Base-by-base conservation (phyloP, 2,329 filamentous ascomycete species). In the Teratosphaeria destructans region DNA sequence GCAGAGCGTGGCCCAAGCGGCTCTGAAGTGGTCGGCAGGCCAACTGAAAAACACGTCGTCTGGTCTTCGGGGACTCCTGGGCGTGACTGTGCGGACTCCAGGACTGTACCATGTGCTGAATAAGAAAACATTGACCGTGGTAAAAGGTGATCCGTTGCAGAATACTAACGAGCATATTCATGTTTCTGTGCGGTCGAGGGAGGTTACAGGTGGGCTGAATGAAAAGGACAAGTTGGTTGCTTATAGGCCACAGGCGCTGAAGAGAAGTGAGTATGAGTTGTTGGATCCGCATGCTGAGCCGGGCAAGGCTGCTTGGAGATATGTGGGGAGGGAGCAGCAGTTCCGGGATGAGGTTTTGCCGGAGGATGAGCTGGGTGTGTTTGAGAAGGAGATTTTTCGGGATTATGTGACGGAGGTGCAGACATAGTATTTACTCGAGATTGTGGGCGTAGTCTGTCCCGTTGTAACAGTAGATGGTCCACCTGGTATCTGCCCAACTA, bases 161-260 rank as follows among this genome's bases (percentile, higher is more conserved):
- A 70, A 77, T 34, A 79, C 78, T 23, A 73, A 76, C 63, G 78
- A 80, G 66, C 79, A 79, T 65, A 74, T 80, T 47, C 78, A 80
- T 64, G 72, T 77, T n/a, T 75, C 72, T 23, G 77, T 75, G 14
- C 74, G 78, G 27, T 71, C 74, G 78, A 54, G 34, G 19, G 53
- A 37, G 53, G 6, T 37, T 54, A 32, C 53, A 6, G 34, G 27
- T 54, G 27, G 34, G 27, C 16, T 54, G 19, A 32, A 37, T 54
- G 53, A 32, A 14, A 54, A 49, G 43, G 43, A 49, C 16, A 49
- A 10, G 43, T 8, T 23, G 16, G 43, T 12, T 16, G 34, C 53
- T 32, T 54, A 54, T 19, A 23, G 16, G 53, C 53, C 53, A 0
- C 3, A 54, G 19, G 53, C 53, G 53, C 12, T 54, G 53, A 54